Base-by-base conservation (phyloP, 1,139 yeast species). In the Sugiyamaella paludigena region DNA sequence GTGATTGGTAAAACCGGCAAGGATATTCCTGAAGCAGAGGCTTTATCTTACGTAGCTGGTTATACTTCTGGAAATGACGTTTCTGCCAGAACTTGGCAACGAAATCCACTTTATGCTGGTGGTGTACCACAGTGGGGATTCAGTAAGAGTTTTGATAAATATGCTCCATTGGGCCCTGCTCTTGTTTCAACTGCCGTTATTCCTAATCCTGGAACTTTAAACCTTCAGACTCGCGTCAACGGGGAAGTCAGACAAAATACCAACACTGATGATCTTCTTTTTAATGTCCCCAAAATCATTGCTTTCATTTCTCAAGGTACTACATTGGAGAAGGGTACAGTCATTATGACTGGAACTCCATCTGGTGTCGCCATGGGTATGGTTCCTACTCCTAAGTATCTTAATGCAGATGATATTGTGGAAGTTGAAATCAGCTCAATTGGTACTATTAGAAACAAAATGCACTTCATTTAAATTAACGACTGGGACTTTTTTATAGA, bases 81-180 rank as follows among this genome's bases (percentile, higher is more conserved):
- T 7, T 68, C 73, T 6, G 73, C 70, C 45, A 58, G 76, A 57
- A 70, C 72, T n/a, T 71, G 74, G 75, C 76, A 72, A 49, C 30
- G 45, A 11, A 51, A 49, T 24, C 54, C 53, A 3, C 44, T 44
- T 38, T 50, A 8, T 34, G 53, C 53, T 29, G 53, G 53, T 37
- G 53, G 53, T 39, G 72, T 70, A 1, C 65, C 74, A 4, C 76
- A 72, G 48, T 72, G 71, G 63, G 60, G 67, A 27, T 58, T 65
- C 35, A 70, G 73, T 9, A 72, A 72, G 58, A 66, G 69, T 64
- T 72, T 71, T 50, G 76, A 72, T 44, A 66, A 67, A 26, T 68
- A 62, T 54, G 71, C 71, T 16, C 72, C 73, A n/a, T 52, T 69
- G 35, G 72, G 72, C n/a, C 72, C 73, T 10, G 71, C 66, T 3